phyloP scores from a whole-genome alignment of 129 eudicot genomes.

The Oenanthe sinensis region DNA sequence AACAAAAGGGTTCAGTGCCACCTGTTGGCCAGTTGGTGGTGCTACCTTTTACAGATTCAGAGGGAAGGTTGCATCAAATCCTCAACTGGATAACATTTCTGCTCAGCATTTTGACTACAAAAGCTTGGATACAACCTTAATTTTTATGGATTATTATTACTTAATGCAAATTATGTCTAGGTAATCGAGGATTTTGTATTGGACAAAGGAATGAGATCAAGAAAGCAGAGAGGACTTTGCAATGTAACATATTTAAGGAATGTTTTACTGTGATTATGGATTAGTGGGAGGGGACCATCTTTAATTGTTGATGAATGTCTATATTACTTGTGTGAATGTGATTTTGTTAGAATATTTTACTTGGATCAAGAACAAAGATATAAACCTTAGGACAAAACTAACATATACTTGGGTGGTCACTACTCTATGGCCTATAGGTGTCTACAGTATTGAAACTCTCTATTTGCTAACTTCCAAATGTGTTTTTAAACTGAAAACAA shows the following conservation, averaged over 20 bases:
- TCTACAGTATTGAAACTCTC: not conserved
- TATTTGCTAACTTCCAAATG: not conserved
- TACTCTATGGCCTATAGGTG: not conserved
- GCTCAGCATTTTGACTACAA: conserved; percentile 19
- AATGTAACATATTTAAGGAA: not conserved
- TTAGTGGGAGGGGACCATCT: conserved; percentile 7
- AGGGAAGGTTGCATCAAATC: not conserved
- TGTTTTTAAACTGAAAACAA: not conserved
- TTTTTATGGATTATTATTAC: not conserved
- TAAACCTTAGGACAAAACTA: not conserved
- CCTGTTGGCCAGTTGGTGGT: conserved; percentile 14
- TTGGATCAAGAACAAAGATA: not conserved
- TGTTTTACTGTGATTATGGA: not conserved
- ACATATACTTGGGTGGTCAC: not conserved
- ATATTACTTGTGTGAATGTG: not conserved
- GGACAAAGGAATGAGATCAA: conserved; percentile 5
- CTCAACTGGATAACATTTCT: conserved; percentile 4
- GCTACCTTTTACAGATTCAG: conserved; percentile 10
- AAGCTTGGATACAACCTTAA: conserved; percentile 7
- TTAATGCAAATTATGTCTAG: not conserved
- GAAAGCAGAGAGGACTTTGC: not conserved
- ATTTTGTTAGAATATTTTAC: not conserved
- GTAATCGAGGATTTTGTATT: not conserved
- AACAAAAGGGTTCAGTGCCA: conserved; percentile 8
- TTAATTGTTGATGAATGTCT: not conserved